Evolutionary conservation across 2,329 filamentous ascomycete genomes (phyloP), one percentile per base, ranked within the genome.

Genomic region (Geosmithia putterillii): DNA sequence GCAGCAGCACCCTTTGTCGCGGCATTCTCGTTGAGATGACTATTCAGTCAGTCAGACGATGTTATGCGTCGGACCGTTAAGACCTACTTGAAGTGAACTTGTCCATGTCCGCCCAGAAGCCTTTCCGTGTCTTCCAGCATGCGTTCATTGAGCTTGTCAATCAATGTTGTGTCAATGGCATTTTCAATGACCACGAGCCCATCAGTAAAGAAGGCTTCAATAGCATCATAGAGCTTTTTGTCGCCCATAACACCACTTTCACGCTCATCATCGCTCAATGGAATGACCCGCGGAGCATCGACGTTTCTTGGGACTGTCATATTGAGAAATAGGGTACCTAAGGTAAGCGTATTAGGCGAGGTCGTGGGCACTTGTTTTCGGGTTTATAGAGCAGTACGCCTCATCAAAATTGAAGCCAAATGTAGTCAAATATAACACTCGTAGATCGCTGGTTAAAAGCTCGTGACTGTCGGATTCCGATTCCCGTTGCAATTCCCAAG

Each of bases 91-190:
- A 42, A 52, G 32, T 51, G 48, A 7, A 43, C 46, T 25, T 44
- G n/a, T 17, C 49, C 50, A 23, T 50, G 40, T 18, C 50, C 51
- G 18, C 42, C 40, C 15, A 53, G 43, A 12, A 53, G 47, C 40
- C 49, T 49, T 15, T 44, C 44, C 7, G 51, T 53, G 40, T 53
- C 51, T 23, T 52, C 36, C 22, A 48, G 50, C 47, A 48, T 53
- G 35, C 47, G 51, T 38, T 47, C 48, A 48, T 50, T 57, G 43
- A 52, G 50, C 47, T 43, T 54, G 48, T 56, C 54, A 40, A 57
- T 53, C 41, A 56, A 54, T 40, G 47, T 50, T 9, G 41, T 44
- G 20, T 52, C 46, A 32, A 54, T 50, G 15, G 52, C 51, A 41
- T 54, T 54, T 32, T 53, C 52, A 34, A 54, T 45, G 3, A 54